phyloP scores from a whole-genome alignment of 108 stramenopile species.

The Cylindrotheca closterium region DNA sequence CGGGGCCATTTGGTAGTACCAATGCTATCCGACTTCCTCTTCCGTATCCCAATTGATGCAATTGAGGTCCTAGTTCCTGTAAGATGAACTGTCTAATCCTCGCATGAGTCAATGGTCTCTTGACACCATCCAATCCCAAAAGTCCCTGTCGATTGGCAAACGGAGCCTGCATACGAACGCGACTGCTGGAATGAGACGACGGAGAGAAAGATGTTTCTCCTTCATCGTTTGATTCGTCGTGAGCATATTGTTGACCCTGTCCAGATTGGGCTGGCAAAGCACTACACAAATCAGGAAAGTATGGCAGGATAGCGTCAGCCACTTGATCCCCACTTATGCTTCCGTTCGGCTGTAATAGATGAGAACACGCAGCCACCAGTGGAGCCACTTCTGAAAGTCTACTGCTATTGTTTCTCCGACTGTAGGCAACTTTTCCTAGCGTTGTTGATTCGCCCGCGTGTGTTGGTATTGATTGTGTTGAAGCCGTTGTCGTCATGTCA shows the following conservation, averaged over 20 bases:
- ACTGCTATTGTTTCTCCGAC: too few relatives aligned
- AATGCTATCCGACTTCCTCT: constrained; percentile 45
- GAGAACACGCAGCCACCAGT: constrained; percentile 35
- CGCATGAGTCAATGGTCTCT: constrained; percentile 35
- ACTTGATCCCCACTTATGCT: constrained; percentile 41
- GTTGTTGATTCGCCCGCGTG: too few relatives aligned
- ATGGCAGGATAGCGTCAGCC: constrained; percentile 39
- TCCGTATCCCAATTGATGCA: constrained; percentile 47
- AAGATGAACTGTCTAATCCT: constrained; percentile 45
- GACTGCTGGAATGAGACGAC: too few relatives aligned
- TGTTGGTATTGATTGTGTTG: too few relatives aligned
- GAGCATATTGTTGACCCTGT: too few relatives aligned
- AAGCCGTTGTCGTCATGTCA: too few relatives aligned
- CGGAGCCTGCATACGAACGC: too few relatives aligned
- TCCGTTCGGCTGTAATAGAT: constrained; percentile 51
- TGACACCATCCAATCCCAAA: constrained; percentile 16
- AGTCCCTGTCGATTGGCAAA: constrained; percentile 28
- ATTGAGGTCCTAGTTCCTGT: constrained; percentile 32
- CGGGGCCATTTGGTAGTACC: constrained; percentile 59
- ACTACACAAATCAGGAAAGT: constrained; percentile 41
- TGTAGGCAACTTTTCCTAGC: too few relatives aligned
- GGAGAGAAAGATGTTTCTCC: too few relatives aligned
- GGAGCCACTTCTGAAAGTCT: too few relatives aligned
- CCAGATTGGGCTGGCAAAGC: constrained; percentile 47
- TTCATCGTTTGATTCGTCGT: too few relatives aligned